Base-by-base conservation (phyloP, 2,329 filamentous ascomycete genomes). In the Aaosphaeria arxii region DNA sequence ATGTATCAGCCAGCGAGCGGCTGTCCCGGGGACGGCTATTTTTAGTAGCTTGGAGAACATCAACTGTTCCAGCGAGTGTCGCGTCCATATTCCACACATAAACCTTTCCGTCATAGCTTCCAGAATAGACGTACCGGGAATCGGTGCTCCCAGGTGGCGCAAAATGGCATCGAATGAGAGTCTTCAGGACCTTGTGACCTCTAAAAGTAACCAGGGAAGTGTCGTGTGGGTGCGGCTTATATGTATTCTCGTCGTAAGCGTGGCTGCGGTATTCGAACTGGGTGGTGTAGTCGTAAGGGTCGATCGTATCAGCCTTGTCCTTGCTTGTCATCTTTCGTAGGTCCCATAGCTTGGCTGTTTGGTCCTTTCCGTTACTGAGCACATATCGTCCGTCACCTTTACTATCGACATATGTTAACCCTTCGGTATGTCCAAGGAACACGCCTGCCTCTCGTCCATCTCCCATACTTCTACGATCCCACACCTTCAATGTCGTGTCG, bases 311-410 rank as follows among this genome's bases (percentile, higher is more conserved):
- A 50, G 83, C 88, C 45, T 78, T 75, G 32, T 85, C 79, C 1
- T 87, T 86, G 5, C 84, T 84, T 77, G 94, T 88, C 79, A 91
- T 92, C 78, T 89, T 95, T 44, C 92, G 81, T 47, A 96, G 69
- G 68, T 99, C 94, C 94, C 94, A 99, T 0, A 99, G 79, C 72
- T 97, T 97, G 83, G 95, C 95, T 39, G 86, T 92, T 70, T 97
- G 94, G 64, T 99, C 94, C 66, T 97, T 99, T 52, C 85, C 89
- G 61, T 99, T 99, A 56, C 87, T 91, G 29, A 99, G 81, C 6
- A 97, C 87, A 67, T 97, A 97, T 48, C 92, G 82, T 2, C 85
- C 84, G 61, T 96, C 90, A 38, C 88, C 89, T 78, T 97, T 92
- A 70, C 87, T 92, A 64, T 86, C 83, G 32, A 86, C 82, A 52